Evolutionary conservation across 306 rosid genomes (phyloP), one percentile per base, ranked within the genome.

Genomic region (Lathyrus aphaca): DNA sequence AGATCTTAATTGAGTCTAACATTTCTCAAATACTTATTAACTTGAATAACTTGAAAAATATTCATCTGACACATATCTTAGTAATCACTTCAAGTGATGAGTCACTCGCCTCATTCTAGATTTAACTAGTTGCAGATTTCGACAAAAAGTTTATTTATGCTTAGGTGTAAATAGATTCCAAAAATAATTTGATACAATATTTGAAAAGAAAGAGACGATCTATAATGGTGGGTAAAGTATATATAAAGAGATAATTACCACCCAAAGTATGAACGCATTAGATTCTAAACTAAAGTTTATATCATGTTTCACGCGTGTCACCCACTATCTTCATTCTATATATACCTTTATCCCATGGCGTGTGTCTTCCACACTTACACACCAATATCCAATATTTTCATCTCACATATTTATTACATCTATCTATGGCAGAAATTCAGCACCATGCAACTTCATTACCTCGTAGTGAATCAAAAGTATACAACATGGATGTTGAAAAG

Each of bases 341-440:
- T 57, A 74, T 81, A 57, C 17, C 43, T 29, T 59, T 13, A 61
- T 46, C 32, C 42, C 0, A 10, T 10, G 81, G 83, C 86, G 83
- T 82, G 83, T 82, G 83, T 45, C 77, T 55, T 72, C 79, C 86
- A 82, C 86, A 79, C 68, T 50, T 53, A 53, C 35, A 74, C 35
- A 74, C 35, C 54, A 70, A 16, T 35, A 12, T 50, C 13, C 57
- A 51, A 51, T 59, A 23, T 5, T 15, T 58, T 14, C 38, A 7
- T 16, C 5, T 23, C 69, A 49, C 55, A 49, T 49, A 49, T 4
- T 17, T 17, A 17, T 35, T 32, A 32, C 2, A 32, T 35, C 39
- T 1, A 23, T 58, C 45, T 4, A 38, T 38, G 76, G 68, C 68
- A 5, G 30, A 40, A 21, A 55, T 54, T 54, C 74, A 69, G 19